Evolutionary conservation across 116 monocot genomes (phyloP), one percentile per base, ranked within the genome.

Genomic region (Zostera marina): DNA sequence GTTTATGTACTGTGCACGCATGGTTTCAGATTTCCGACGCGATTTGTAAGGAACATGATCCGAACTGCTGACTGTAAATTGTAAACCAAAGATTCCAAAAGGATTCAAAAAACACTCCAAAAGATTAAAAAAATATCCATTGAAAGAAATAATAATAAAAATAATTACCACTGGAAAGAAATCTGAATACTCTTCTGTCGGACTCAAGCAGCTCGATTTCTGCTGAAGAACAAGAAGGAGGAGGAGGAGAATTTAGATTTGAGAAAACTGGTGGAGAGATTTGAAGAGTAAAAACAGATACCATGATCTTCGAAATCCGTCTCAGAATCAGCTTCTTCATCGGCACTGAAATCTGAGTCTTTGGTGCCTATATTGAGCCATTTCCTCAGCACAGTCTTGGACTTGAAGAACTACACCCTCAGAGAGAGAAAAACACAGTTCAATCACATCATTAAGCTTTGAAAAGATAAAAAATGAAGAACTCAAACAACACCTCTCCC

Each of bases 1-100:
- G 55, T 80, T 65, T 71, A 85, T 98, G 65, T 85, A 98, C 38
- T 89, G 90, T 49, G 83, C 73, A 43, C 88, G 80, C 56, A 90
- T 40, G 4, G 85, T 89, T 70, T 98, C 96, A 7, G 86, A 90
- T 42, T 81, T 90, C 63, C 77, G 63, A 63, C 78, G 68, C 23
- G 59, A 41, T 66, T 65, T 48, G 56, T 54, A 24, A 56, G 74
- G 73, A 51, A 59, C 58, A 58, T 54, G 73, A 21, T 74, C 60
- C 15, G 72, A 57, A 42, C 56, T 66, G 44, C 66, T 56, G 9
- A 44, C 66, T 66, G 54, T 22, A 64, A 64, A 42, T 13, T 42
- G 9, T 10, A 4, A 47, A 47, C 7, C 47, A 47, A 16, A 47
- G 6, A 13, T 47, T 1, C 15, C 14, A 13, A 17, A 5, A 47